These are phyloP conservation scores for Russula dissimulans DNA, from an alignment of 768 basidiomycete genomes.

Conservation along the genomic window DNA sequence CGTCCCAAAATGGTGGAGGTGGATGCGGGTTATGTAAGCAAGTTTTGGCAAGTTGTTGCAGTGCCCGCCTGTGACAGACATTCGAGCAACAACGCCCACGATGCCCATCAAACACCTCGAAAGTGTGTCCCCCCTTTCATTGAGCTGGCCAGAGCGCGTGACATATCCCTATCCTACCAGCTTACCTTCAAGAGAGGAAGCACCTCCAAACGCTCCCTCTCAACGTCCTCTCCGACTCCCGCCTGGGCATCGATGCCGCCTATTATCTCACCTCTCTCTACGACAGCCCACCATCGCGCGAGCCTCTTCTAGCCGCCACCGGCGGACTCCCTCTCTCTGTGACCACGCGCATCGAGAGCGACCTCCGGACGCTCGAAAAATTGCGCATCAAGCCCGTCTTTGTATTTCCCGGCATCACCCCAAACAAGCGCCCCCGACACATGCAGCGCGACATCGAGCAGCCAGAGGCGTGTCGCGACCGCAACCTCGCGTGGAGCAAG, in stretches of 20 bases:
- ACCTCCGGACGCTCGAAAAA: slow-evolving; percentile 85
- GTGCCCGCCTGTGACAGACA: slow-evolving; percentile 1
- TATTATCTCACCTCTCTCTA: slow-evolving; percentile 78
- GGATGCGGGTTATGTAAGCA: slow-evolving; percentile 1
- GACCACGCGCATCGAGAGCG: slow-evolving; percentile 79
- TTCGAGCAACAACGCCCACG: slow-evolving; percentile 13
- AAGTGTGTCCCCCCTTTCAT: slow-evolving; percentile 38
- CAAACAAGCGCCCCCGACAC: slow-evolving; percentile 64
- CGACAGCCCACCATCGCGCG: slow-evolving; percentile 66
- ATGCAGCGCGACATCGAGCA: slow-evolving; percentile 41
- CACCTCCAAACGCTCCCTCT: slow-evolving; percentile 78
- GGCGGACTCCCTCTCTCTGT: slow-evolving; percentile 91
- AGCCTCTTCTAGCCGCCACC: slow-evolving; percentile 89
- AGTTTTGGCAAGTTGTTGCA: background rate
- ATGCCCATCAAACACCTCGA: slow-evolving; percentile 85
- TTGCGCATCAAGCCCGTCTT: slow-evolving; percentile 97
- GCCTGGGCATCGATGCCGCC: slow-evolving; percentile 93
- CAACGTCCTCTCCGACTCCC: slow-evolving; percentile 75
- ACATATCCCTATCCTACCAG: slow-evolving; percentile 31
- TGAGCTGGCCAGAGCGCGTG: background rate
- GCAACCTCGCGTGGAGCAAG: slow-evolving; percentile 82
- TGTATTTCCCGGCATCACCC: slow-evolving; percentile 85
- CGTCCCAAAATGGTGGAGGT: background rate
- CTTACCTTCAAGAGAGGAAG: slow-evolving; percentile 80
- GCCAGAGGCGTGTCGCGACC: slow-evolving; percentile 61